Evolutionary conservation across 192 early-diverging fungal genomes (phyloP).

Genomic region (Irineochytrium annulatum): DNA sequence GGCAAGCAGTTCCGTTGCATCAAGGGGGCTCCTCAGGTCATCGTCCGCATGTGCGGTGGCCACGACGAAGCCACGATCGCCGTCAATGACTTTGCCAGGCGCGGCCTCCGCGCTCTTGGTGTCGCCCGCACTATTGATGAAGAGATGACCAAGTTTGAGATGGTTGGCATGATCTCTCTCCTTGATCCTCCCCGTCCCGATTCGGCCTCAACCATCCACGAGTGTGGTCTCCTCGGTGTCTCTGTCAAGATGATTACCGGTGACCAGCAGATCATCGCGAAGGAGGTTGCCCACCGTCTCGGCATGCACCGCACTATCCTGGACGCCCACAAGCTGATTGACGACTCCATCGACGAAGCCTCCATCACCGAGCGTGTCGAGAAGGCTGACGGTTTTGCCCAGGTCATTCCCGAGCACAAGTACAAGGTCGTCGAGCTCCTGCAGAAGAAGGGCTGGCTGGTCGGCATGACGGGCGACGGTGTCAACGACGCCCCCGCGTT

Average conservation of each 20-base stretch:
- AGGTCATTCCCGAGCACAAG: conserved; percentile 97
- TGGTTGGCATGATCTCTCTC: conserved; percentile 89
- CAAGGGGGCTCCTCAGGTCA: conserved; percentile 92
- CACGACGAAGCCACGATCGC: conserved; percentile 78
- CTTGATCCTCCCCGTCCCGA: conserved; percentile 91
- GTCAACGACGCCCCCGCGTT: conserved; percentile 97
- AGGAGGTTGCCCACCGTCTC: conserved; percentile 83
- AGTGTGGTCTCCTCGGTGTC: conserved; percentile 78
- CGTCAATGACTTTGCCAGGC: conserved; percentile 77
- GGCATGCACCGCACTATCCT: conserved; percentile 86
- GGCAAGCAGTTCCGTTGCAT: conserved; percentile 77
- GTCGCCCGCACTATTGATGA: conserved; percentile 75
- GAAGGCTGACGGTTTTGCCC: conserved; percentile 93
- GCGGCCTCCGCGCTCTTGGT: conserved; percentile 87
- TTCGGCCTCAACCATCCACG: conserved; percentile 77
- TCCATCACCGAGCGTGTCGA: conserved; percentile 75
- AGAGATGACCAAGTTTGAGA: conserved; percentile 65
- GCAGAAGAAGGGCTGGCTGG: conserved; percentile 81
- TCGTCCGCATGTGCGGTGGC: conserved; percentile 60
- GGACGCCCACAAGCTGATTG: conserved; percentile 75
- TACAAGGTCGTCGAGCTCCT: conserved; percentile 91
- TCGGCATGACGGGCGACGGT: conserved; percentile 97
- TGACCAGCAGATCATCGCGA: conserved; percentile 92
- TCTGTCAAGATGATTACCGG: conserved; percentile 94
- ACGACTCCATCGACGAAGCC: conserved; percentile 68